phyloP scores from a whole-genome alignment of 805 yeast species.

The Kurtzmaniella cleridarum region DNA sequence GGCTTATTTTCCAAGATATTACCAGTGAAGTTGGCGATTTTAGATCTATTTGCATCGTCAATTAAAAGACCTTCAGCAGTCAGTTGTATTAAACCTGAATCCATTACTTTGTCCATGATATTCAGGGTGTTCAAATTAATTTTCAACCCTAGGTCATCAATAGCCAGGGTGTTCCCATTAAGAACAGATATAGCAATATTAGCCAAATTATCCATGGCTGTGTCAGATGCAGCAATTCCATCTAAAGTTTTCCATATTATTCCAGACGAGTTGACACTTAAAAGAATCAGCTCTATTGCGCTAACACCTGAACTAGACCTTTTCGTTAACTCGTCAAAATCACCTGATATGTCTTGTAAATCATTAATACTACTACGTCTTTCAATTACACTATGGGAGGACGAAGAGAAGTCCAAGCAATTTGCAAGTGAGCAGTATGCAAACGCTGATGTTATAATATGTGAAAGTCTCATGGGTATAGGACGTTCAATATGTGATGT shows the following conservation, averaged over 20 bases:
- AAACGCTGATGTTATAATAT: no score
- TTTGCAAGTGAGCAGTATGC: no score
- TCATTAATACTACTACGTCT: not conserved
- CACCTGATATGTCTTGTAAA: constrained; percentile 1
- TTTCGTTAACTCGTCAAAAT: constrained; percentile 2
- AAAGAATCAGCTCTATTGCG: constrained; percentile 9
- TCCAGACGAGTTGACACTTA: constrained; percentile 20
- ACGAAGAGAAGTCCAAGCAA: not conserved
- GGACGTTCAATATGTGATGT: no score
- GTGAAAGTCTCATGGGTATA: no score
- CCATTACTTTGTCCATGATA: constrained; percentile 14
- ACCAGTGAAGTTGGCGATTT: constrained; percentile 22
- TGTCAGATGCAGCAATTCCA: constrained; percentile 26
- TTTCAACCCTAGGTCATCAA: constrained; percentile 7
- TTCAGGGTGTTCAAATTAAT: constrained; percentile 20
- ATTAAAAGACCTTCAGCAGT: constrained; percentile 21
- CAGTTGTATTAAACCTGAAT: constrained; percentile 23
- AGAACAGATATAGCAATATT: constrained; percentile 14
- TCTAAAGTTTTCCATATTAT: constrained; percentile 14
- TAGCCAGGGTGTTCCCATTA: constrained; percentile 4
- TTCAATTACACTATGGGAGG: not conserved
- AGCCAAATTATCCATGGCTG: constrained; percentile 22
- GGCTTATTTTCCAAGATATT: constrained; percentile 19
- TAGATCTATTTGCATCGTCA: constrained; percentile 23
- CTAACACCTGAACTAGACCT: not conserved